Percentiles rank a stretch among this genome's conserved stretches.
Evolutionary conservation across 768 basidiomycete genomes (phyloP).

Genomic region (Rubroboletus satanas): DNA sequence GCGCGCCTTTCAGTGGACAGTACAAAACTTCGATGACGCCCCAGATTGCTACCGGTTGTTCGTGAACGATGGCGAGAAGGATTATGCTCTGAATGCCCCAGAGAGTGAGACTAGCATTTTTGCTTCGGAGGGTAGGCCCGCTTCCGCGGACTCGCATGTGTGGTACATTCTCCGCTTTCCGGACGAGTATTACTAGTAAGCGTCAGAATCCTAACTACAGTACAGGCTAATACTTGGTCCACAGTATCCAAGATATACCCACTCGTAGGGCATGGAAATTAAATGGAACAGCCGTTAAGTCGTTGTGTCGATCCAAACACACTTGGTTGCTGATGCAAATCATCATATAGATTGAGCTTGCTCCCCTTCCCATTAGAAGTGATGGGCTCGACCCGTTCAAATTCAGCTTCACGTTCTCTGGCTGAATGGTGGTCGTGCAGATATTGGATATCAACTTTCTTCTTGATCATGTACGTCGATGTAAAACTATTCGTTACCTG

Average conservation of each 20-base stretch:
- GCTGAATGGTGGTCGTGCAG: neutral
- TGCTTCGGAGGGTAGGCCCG: neutral
- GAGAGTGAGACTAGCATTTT: neutral
- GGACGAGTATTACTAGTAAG: constrained; percentile 4
- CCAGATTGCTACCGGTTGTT: constrained; percentile 10
- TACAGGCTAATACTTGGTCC: neutral
- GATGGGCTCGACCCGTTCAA: constrained; percentile 7
- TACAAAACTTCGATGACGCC: constrained; percentile 3
- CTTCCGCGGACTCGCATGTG: constrained; percentile 5
- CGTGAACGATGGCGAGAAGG: constrained; percentile 6
- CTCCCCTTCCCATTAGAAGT: neutral
- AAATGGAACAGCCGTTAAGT: constrained; percentile 1
- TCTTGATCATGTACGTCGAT: neutral
- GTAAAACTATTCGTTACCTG: neutral
- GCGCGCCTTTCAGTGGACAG: constrained; percentile 1
- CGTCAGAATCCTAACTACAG: neutral
- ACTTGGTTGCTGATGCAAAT: neutral
- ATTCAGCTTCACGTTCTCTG: constrained; percentile 3
- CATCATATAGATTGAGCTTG: constrained; percentile 4
- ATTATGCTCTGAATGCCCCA: neutral
- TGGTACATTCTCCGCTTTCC: constrained; percentile 2
- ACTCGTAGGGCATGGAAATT: constrained; percentile 7
- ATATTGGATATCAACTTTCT: neutral
- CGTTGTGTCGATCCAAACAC: neutral
- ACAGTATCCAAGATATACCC: constrained; percentile 1